A percentile compares a stretch with the other conserved stretches of the same genome.
phyloP scores from a whole-genome alignment of 768 basidiomycete genomes.

The Podaxis rugospora region DNA sequence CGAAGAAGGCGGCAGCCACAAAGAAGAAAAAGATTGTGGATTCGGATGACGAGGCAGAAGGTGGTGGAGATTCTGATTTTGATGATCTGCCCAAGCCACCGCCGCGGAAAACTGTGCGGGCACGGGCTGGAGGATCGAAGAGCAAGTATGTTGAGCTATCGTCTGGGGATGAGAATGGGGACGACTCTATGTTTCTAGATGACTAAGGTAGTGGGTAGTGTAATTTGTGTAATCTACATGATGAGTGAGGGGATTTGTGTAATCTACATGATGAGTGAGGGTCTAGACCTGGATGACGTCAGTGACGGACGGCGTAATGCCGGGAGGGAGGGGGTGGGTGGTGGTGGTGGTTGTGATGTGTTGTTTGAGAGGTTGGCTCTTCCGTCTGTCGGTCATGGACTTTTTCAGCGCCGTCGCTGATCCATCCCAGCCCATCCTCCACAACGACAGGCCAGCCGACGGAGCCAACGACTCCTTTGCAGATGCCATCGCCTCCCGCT shows the following conservation, averaged over 20 bases:
- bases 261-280: neutral
- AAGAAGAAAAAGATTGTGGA: conserved; percentile 27
- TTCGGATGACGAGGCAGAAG: conserved; percentile 44
- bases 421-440: conserved; percentile 14
- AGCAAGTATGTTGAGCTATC: conserved; percentile 68
- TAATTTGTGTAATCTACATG: neutral
- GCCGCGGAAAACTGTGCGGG: conserved; percentile 33
- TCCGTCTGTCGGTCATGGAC: conserved; percentile 24
- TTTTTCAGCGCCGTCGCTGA: conserved; percentile 36
- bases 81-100: conserved; percentile 35
- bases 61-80: conserved; percentile 24
- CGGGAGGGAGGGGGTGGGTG: neutral
- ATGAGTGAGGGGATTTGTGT: neutral
- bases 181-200: conserved; percentile 44
- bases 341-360: neutral
- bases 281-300: conserved; percentile 13
- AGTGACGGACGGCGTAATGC: conserved; percentile 1
- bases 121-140: conserved; percentile 43
- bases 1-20: conserved; percentile 44
- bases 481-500: conserved; percentile 47
- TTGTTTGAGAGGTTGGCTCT: conserved; percentile 8
- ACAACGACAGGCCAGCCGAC: conserved; percentile 16
- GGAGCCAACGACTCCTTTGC: conserved; percentile 41
- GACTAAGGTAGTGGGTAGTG: conserved; percentile 18
- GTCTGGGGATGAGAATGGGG: conserved; percentile 39